Evolutionary conservation across 345 rosid genomes (phyloP).

Genomic region (Jatropha curcas): DNA sequence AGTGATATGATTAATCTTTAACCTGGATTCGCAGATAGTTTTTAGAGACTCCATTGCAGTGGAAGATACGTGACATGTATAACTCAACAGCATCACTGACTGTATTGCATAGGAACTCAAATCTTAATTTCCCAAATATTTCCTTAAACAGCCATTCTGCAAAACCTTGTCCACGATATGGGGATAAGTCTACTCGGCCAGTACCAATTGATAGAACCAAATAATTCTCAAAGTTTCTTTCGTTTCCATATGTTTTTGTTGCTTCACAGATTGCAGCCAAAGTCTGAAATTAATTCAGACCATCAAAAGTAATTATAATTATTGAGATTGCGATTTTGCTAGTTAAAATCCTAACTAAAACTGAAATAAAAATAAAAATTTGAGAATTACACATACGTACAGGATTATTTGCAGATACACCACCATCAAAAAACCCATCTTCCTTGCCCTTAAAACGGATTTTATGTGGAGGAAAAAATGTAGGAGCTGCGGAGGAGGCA

Average conservation of each 20-base stretch:
- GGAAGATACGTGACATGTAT: background rate
- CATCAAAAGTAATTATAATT: too few relatives aligned
- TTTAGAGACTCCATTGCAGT: background rate
- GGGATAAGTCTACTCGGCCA: background rate
- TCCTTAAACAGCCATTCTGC: background rate
- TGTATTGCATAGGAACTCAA: background rate
- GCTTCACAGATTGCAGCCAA: background rate
- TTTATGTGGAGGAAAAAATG: background rate
- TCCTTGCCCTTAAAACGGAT: background rate
- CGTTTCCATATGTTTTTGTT: background rate
- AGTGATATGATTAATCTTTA: too few relatives aligned
- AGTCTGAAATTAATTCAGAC: background rate
- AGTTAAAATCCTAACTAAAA: too few relatives aligned
- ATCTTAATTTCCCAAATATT: background rate
- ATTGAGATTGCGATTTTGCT: too few relatives aligned
- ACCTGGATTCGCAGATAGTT: background rate
- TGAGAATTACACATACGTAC: background rate
- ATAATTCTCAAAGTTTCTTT: background rate
- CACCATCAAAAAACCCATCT: background rate
- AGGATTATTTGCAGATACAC: background rate
- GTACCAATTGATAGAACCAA: background rate
- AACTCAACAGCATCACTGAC: background rate
- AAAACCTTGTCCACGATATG: background rate
- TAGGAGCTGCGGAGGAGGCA: background rate
- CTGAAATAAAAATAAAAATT: too few relatives aligned